Evolutionary conservation across 495 filamentous ascomycete species (phyloP).

Genomic region (Podospora appendiculata): DNA sequence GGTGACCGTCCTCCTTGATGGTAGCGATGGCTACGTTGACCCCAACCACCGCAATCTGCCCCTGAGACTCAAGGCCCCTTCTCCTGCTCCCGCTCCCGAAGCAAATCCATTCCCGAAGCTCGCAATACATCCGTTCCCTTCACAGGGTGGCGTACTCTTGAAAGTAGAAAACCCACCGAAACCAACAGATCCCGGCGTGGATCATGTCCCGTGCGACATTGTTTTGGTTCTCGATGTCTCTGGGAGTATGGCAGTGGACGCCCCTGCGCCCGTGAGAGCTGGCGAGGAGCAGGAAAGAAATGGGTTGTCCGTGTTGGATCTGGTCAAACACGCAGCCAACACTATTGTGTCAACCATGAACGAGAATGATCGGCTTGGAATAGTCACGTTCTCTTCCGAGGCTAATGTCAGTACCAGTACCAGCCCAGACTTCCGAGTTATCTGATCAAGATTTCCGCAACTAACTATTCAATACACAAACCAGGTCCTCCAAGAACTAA

Average conservation of each 20-base stretch:
- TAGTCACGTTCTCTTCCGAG: slow-evolving; percentile 31
- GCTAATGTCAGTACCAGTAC: slow-evolving; percentile 14
- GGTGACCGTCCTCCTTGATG: no score
- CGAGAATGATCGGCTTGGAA: slow-evolving; percentile 33
- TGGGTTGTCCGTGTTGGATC: slow-evolving; percentile 34
- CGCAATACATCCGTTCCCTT: slow-evolving; percentile 25
- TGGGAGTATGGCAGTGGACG: slow-evolving; percentile 29
- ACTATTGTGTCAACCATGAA: slow-evolving; percentile 36
- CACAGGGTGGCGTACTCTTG: slow-evolving; percentile 25
- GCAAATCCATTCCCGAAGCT: neutral
- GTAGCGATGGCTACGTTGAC: no score
- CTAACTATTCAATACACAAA: slow-evolving; percentile 4
- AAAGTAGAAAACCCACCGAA: slow-evolving; percentile 26
- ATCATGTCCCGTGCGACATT: slow-evolving; percentile 35
- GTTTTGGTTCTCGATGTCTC: slow-evolving; percentile 42
- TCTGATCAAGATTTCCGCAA: neutral
- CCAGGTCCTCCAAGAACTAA: slow-evolving; percentile 30
- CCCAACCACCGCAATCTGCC: no score
- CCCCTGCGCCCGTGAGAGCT: slow-evolving; percentile 20
- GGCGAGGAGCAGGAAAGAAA: slow-evolving; percentile 21
- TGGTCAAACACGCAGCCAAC: slow-evolving; percentile 37
- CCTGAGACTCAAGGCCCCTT: no score
- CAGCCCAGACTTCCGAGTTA: neutral
- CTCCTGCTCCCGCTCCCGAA: no score
- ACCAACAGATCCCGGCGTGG: slow-evolving; percentile 9